Base-by-base conservation (phyloP, 495 filamentous ascomycete species). In the Amniculicola lignicola region DNA sequence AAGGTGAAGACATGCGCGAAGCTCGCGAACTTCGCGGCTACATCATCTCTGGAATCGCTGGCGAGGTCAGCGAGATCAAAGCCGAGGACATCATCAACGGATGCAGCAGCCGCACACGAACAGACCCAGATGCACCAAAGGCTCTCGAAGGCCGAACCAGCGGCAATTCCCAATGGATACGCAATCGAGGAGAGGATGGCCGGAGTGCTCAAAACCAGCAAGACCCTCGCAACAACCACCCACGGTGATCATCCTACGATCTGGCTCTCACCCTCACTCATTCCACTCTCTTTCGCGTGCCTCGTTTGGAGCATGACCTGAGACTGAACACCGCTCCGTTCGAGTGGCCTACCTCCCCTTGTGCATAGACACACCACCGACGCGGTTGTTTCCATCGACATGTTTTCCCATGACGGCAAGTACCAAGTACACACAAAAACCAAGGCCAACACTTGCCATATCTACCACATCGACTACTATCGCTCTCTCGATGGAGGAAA, bases 1-100 rank as follows among this genome's bases (percentile, higher is more conserved):
- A 91, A 64, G 93, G 90, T 69, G 93, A 97, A 68, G 93, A 97
- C 65, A 80, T 84, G 62, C 79, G 81, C 11, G 93, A 99, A 67
- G 88, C 94, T 66, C 78, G 77, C 29, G 94, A 98, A 65, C 79
- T 98, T 14, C 80, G 88, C 48, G 73, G 75, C 44, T 90, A 86
- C 67, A 85, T 89, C 38, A 81, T 88, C 21, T 76, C 79, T 25
- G 83, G 85, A 1, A 83, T 96, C 40, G 83, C 88, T 0, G 71
- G 74, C 9, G 77, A 81, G 53, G 74, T 87, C 45, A 77, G 77
- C 54, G 78, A 75, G 29, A 74, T 85, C 40, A 60, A 15, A 22
- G 35, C 51, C n/a, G 61, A 52, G 10, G 64, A 57, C 37, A 54
- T 64, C 15, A 12, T 54, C 6, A 64, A 41, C 24, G 61, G 61